These are phyloP conservation scores for Mucor circinelloides DNA, from an alignment of 371 early-diverging fungal genomes.

Conservation along the genomic window DNA sequence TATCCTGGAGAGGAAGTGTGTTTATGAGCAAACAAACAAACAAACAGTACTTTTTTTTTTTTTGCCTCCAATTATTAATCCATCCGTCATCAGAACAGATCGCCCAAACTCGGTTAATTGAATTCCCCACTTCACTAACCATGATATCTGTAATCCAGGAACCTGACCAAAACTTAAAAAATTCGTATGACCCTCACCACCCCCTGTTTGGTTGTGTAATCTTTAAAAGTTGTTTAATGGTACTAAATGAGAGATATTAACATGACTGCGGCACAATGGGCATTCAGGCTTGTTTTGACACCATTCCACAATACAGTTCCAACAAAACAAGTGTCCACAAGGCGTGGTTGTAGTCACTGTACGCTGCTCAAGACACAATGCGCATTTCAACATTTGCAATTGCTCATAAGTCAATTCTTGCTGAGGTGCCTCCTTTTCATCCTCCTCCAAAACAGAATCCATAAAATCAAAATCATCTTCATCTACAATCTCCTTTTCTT, in stretches of 20 bases:
- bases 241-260: constrained; percentile 65
- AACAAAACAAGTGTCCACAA: constrained; percentile 94
- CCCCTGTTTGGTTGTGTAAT: not conserved
- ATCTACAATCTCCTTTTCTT: constrained; percentile 18
- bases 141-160: not conserved
- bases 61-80: too few relatives aligned
- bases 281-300: constrained; percentile 89
- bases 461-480: constrained; percentile 50
- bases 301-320: constrained; percentile 92
- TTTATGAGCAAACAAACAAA: too few relatives aligned
- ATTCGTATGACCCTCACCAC: not conserved
- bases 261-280: constrained; percentile 81
- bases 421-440: constrained; percentile 21
- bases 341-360: constrained; percentile 81
- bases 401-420: constrained; percentile 41
- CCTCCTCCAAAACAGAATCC: constrained; percentile 40
- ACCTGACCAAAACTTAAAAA: not conserved
- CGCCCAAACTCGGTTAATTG: not conserved
- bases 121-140: not conserved
- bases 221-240: constrained; percentile 58
- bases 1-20: too few relatives aligned
- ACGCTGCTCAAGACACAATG: constrained; percentile 79
- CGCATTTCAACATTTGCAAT: constrained; percentile 68
- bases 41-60: too few relatives aligned
- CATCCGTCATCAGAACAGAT: not conserved